Evolutionary conservation across 2,329 filamentous ascomycete genomes (phyloP), one percentile per base, ranked within the genome.

Genomic region (Diatrype stigma): DNA sequence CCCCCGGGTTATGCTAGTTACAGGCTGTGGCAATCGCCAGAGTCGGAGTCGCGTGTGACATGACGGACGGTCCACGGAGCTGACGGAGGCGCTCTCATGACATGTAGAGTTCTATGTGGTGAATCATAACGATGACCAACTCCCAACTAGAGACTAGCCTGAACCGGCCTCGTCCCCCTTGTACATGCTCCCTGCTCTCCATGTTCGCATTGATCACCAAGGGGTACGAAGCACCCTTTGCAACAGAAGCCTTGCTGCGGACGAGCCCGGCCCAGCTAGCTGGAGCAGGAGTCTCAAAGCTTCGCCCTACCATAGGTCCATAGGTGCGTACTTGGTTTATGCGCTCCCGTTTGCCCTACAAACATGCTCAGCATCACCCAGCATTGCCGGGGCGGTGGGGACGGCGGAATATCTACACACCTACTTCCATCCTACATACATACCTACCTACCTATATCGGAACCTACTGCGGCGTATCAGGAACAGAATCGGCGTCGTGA

Each of bases 171-270:
- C n/a, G n/a, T n/a, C n/a, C n/a, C n/a, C n/a, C n/a, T 44, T n/a
- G 21, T 12, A 44, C n/a, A n/a, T n/a, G n/a, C n/a, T n/a, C 12
- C 38, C 4, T 17, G 21, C n/a, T 23, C 40, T 48, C 53, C 55
- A 56, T 55, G 26, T 52, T 56, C 57, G 60, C 60, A 62, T 60
- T 60, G 50, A 63, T 57, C 54, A 49, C 51, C 45, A 51, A 58
- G 49, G 56, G 55, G 53, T 17, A 61, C 60, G 62, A 63, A 49
- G 62, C 63, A 61, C 45, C 45, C 55, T 46, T 55, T 64, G 63
- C 57, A 59, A 63, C 62, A 61, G 54, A 59, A 58, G 49, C 54
- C 50, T 19, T 7, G 40, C 55, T 50, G 53, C 54, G 51, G 56
- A 57, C 55, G 56, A 58, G 56, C 57, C 56, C 54, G 51, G 52